Evolutionary conservation across 1,284 basidiomycete species (phyloP).

Genomic region (Sporisorium scitamineum): DNA sequence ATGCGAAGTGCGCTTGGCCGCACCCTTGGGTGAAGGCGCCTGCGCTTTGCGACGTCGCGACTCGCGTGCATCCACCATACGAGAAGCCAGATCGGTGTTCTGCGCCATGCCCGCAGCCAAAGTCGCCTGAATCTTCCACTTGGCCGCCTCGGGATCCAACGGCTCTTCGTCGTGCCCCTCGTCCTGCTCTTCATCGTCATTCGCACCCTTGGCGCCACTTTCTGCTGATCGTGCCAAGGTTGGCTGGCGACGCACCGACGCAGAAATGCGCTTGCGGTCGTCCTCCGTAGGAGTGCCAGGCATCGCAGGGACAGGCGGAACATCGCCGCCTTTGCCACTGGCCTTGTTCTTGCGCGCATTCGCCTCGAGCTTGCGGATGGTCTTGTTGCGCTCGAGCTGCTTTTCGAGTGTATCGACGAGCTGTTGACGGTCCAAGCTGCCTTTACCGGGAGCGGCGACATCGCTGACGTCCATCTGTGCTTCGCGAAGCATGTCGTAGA

Average conservation of each 20-base stretch:
- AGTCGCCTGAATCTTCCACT: constrained; percentile 67
- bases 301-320: constrained; percentile 16
- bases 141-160: constrained; percentile 56
- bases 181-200: constrained; percentile 15
- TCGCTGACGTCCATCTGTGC: constrained; percentile 78
- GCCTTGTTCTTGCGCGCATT: constrained; percentile 59
- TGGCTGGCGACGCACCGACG: constrained; percentile 51
- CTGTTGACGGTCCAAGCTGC: constrained; percentile 61
- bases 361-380: constrained; percentile 69
- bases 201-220: constrained; percentile 6
- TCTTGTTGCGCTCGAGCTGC: constrained; percentile 67
- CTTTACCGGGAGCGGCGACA: constrained; percentile 53
- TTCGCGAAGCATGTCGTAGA: constrained; percentile 84
- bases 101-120: constrained; percentile 66
- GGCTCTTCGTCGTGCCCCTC: constrained; percentile 43
- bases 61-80: constrained; percentile 65
- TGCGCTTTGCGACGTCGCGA: constrained; percentile 47
- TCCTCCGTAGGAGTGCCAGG: constrained; percentile 36
- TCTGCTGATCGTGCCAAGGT: constrained; percentile 21
- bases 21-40: constrained; percentile 14
- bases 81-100: constrained; percentile 61
- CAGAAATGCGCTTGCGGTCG: constrained; percentile 53
- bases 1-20: constrained; percentile 38
- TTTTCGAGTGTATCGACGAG: constrained; percentile 74
- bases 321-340: constrained; percentile 3